Base-by-base conservation (phyloP, 306 rosid genomes). In the Adenanthera pavonina region DNA sequence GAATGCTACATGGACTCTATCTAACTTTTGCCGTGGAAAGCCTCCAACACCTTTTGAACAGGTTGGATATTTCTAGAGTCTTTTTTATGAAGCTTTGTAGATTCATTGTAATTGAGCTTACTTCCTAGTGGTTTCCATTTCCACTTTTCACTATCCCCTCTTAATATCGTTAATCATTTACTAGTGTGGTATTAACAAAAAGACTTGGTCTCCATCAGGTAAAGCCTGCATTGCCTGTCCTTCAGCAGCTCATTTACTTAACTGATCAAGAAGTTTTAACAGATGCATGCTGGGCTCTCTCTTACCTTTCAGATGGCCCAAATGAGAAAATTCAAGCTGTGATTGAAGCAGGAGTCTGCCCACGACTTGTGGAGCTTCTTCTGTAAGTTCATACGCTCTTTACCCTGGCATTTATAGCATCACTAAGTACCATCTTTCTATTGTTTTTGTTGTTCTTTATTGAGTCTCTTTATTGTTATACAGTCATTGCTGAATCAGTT, bases 221-320 rank as follows among this genome's bases (percentile, higher is more conserved):
- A 81, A 92, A 80, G 82, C 85, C 86, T n/a, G 90, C 91, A 25
- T 73, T 90, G 25, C 91, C 94, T 72, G 65, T 85, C 80, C 92
- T 92, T 20, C 80, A 36, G 73, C 86, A 78, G 46, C 92, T 92
- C 62, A 82, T 89, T 62, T 77, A 81, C 85, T 57, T 76, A 56
- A 88, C 57, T 43, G 97, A 92, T 80, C 90, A 87, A 82, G 94
- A 89, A 82, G 89, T 90, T 59, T 34, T 90, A 80, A 78, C 89
- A 52, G 89, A 92, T 77, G 89, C 90, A 47, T 90, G 91, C 79
- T 87, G 94, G 94, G 89, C 93, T 76, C 89, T 92, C 62, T 86
- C 89, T 36, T 86, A 90, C 83, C 89, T 92, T 83, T 92, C 93
- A 30, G 91, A 90, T 47, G 92, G 88, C 74, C 83, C 89, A 6